Conservation (phyloP, 352 stramenopile genomes). For the Pythium rishiriense region DNA sequence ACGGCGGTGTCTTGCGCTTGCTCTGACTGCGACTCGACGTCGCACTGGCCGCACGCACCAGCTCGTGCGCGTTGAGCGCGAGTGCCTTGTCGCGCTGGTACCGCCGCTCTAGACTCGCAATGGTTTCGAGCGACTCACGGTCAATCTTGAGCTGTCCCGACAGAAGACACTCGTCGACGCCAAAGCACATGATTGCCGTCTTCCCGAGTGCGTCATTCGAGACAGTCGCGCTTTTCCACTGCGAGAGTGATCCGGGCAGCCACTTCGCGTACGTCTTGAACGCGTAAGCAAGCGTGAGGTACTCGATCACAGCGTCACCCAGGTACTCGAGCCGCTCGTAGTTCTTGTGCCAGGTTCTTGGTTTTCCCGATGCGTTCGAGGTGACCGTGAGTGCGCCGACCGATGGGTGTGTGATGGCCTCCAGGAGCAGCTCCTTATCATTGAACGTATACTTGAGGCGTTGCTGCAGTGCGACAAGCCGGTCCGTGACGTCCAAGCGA, state of each 20-base stretch:
- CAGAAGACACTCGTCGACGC: constrained; percentile 79
- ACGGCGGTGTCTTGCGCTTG: neutral
- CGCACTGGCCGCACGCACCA: neutral
- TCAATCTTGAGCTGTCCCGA: constrained; percentile 68
- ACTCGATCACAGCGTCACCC: constrained; percentile 89
- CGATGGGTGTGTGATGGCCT: constrained; percentile 79
- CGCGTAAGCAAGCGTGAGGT: constrained; percentile 84
- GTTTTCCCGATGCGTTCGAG: constrained; percentile 37
- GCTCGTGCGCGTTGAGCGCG: neutral
- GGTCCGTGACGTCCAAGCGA: constrained; percentile 56
- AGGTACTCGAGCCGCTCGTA: constrained; percentile 90
- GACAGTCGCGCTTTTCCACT: constrained; percentile 87
- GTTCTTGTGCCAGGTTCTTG: constrained; percentile 69
- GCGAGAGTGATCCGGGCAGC: constrained; percentile 73
- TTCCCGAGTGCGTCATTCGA: constrained; percentile 86
- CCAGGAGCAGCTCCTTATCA: constrained; percentile 74
- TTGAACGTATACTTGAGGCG: constrained; percentile 82
- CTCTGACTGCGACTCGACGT: neutral
- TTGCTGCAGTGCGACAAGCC: constrained; percentile 64
- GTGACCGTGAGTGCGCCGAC: constrained; percentile 62
- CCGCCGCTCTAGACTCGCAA: constrained; percentile 50
- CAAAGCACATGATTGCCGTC: constrained; percentile 77
- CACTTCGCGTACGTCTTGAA: constrained; percentile 69
- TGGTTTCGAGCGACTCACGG: constrained; percentile 52
- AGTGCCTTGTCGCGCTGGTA: constrained; percentile 33